These are phyloP conservation scores for Pseudonectria foliicola DNA, from an alignment of 2,329 filamentous ascomycete species.

Conservation along the genomic window DNA sequence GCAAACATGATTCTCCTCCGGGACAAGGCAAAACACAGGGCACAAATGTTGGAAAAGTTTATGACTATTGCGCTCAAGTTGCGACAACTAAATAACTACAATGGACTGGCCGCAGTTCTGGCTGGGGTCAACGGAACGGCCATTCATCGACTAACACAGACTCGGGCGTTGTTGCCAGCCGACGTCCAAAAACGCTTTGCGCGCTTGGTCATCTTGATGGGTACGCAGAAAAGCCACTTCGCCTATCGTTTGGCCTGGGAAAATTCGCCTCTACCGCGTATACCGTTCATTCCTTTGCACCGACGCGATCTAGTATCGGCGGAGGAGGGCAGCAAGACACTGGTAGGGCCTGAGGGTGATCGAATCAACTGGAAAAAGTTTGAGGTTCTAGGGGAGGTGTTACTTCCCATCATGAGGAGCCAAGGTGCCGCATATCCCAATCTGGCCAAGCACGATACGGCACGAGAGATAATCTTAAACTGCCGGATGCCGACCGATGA, in stretches of 20 bases:
- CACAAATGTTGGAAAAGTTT: conserved; percentile 87
- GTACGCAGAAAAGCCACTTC: conserved; percentile 84
- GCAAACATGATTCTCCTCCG: conserved; percentile 78
- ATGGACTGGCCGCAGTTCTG: conserved; percentile 86
- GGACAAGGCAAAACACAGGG: conserved; percentile 93
- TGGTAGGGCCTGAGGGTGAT: conserved; percentile 64
- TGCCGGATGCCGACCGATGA: conserved; percentile 78
- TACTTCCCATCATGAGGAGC: conserved; percentile 85
- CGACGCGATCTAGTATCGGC: conserved; percentile 85
- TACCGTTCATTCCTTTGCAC: conserved; percentile 88
- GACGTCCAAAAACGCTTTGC: conserved; percentile 78
- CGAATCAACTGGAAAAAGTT: conserved; percentile 98
- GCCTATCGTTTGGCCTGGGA: conserved; percentile 97
- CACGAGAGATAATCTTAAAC: conserved; percentile 71
- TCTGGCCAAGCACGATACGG: conserved; percentile 60
- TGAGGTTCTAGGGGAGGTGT: conserved; percentile 86
- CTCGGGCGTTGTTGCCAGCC: conserved; percentile 64
- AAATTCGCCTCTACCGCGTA: conserved; percentile 81
- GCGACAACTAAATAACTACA: conserved; percentile 93
- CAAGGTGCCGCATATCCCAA: conserved; percentile 77
- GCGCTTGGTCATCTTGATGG: conserved; percentile 85
- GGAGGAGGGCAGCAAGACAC: conserved; percentile 86
- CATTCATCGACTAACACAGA: conserved; percentile 76
- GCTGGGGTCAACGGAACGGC: conserved; percentile 86
- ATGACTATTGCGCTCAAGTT: conserved; percentile 85